Percentiles rank a stretch among this genome's conserved stretches.
Conservation (phyloP, 148 eudicot species). For the Agrostemma githago region DNA sequence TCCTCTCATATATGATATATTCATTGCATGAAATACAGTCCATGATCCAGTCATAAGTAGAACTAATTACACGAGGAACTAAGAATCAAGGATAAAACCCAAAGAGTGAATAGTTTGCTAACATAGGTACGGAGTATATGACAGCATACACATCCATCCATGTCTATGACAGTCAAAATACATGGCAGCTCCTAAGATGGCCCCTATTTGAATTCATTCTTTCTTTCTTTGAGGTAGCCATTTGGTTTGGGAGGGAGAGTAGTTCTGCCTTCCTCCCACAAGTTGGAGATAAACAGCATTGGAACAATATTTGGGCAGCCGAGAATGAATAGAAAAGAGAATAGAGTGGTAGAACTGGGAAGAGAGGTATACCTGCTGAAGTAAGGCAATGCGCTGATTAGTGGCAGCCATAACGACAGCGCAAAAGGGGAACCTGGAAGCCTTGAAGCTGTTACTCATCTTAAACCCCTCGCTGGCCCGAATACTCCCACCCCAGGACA, state of each 20-base stretch:
- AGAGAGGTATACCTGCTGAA: slow-evolving; percentile 59
- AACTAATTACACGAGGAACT: not conserved
- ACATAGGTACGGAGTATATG: too few species aligned
- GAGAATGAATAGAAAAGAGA: not conserved
- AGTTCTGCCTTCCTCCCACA: too few species aligned
- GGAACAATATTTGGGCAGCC: too few species aligned
- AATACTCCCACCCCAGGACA: slow-evolving; percentile 79
- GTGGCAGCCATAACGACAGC: slow-evolving; percentile 98
- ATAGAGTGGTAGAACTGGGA: not conserved
- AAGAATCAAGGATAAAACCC: not conserved
- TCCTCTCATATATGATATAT: not conserved
- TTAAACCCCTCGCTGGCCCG: slow-evolving; percentile 86
- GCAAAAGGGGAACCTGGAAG: slow-evolving; percentile 83
- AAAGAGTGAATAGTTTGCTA: too few species aligned
- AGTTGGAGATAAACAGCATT: too few species aligned
- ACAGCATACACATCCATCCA: too few species aligned
- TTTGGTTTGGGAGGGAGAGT: too few species aligned
- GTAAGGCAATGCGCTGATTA: slow-evolving; percentile 83
- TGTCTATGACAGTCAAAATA: too few species aligned
- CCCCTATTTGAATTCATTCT: not conserved
- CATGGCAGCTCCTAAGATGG: too few species aligned
- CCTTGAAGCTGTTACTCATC: slow-evolving; percentile 98
- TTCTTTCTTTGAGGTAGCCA: too few species aligned
- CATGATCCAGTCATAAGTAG: too few species aligned
- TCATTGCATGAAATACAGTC: too few species aligned